Percentiles rank a stretch among this genome's conserved stretches.
Conservation (phyloP, 1,284 basidiomycete genomes). For the Ceratobasidium sp. region DNA sequence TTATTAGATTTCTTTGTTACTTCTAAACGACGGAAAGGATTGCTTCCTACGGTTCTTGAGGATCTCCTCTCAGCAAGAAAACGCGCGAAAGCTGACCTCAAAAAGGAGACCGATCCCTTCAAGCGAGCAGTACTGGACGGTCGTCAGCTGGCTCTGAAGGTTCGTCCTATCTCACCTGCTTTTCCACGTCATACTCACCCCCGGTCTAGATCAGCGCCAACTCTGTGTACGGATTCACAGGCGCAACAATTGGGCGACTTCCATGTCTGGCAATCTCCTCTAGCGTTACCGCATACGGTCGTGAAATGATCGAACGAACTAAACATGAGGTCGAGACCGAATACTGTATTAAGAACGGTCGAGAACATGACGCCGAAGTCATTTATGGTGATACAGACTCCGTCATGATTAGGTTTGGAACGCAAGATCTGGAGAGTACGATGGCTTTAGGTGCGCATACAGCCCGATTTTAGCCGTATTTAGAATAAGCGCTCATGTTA, state of each 20-base stretch:
- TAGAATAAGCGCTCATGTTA: not conserved
- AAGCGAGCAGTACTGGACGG: conserved; percentile 95
- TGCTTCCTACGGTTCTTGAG: conserved; percentile 92
- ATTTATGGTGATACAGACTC: conserved; percentile 99
- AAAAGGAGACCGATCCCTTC: conserved; percentile 95
- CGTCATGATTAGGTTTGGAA: conserved; percentile 96
- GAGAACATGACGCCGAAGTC: conserved; percentile 87
- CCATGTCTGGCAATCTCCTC: conserved; percentile 95
- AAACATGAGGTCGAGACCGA: conserved; percentile 92
- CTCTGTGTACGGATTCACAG: conserved; percentile 97
- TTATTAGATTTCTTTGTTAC: conserved; percentile 85
- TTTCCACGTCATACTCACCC: conserved; percentile 14
- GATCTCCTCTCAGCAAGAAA: conserved; percentile 93
- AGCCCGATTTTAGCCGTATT: conserved; percentile 7
- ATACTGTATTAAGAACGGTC: conserved; percentile 88
- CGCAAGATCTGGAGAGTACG: conserved; percentile 83
- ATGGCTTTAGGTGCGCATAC: conserved; percentile 84
- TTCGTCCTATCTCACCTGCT: conserved; percentile 54
- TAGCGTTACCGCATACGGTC: conserved; percentile 92
- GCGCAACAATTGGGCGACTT: conserved; percentile 93
- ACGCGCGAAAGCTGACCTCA: conserved; percentile 91
- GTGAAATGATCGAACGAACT: conserved; percentile 97
- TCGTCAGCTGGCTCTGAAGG: conserved; percentile 93
- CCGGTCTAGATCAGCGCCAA: conserved; percentile 88
- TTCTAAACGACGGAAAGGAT: conserved; percentile 79